Evolutionary conservation across 2,329 filamentous ascomycete genomes (phyloP).

Genomic region (Nigrograna mackinnonii): DNA sequence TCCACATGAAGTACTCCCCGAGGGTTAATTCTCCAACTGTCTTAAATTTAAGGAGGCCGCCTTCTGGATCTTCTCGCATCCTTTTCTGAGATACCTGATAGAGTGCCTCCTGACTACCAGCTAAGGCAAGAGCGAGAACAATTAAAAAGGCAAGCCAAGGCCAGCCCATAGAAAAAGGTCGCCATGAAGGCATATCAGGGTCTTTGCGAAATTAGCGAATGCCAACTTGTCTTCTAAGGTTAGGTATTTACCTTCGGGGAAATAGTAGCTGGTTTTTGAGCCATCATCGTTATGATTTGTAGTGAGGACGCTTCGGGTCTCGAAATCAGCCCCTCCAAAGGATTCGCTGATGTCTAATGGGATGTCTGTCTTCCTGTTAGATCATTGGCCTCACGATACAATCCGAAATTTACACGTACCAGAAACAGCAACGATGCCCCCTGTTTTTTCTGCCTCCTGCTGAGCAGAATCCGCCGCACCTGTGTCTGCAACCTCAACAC

Average conservation of each 20-base stretch:
- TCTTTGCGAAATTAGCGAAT: conserved; percentile 20
- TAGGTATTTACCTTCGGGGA: conserved; percentile 29
- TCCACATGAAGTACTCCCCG: conserved; percentile 39
- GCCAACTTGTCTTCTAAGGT: not conserved
- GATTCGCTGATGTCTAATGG: conserved; percentile 47
- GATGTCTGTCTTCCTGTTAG: conserved; percentile 24
- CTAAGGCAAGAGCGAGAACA: conserved; percentile 35
- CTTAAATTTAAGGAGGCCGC: conserved; percentile 33
- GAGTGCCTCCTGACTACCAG: conserved; percentile 39
- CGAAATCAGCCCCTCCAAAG: conserved; percentile 39
- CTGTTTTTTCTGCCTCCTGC: conserved; percentile 46
- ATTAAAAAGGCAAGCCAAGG: conserved; percentile 38
- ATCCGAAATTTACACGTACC: conserved; percentile 5
- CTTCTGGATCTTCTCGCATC: conserved; percentile 16
- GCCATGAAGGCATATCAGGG: conserved; percentile 44
- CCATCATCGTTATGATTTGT: conserved; percentile 18
- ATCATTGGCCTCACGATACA: not conserved
- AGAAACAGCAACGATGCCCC: conserved; percentile 46
- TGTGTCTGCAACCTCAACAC: conserved; percentile 13
- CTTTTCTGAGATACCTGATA: conserved; percentile 37
- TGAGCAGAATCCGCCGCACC: conserved; percentile 40
- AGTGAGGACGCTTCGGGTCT: conserved; percentile 30
- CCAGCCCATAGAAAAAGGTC: conserved; percentile 43
- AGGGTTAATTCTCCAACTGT: conserved; percentile 31
- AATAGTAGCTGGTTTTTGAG: conserved; percentile 41